Conservation (phyloP, 2,329 filamentous ascomycete species). For the Chaetomiaceae sp. region DNA sequence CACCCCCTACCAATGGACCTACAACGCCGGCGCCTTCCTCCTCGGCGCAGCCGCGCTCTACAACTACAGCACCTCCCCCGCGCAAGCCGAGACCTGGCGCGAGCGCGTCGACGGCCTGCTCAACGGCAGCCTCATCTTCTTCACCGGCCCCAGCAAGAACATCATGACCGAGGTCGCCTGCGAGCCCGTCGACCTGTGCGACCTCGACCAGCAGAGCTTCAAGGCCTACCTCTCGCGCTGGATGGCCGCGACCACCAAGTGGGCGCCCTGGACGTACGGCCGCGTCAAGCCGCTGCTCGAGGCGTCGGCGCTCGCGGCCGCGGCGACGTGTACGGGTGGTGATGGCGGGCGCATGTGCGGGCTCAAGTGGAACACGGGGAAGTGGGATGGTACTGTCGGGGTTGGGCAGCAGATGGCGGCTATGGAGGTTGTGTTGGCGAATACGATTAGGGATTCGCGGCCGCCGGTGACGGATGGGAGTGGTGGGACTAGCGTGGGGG, state of each 20-base stretch:
- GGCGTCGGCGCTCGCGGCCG: constrained; percentile 53
- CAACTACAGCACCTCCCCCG: constrained; percentile 48
- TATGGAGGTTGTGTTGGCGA: constrained; percentile 60
- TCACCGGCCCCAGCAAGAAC: constrained; percentile 29
- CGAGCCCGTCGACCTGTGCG: constrained; percentile 50
- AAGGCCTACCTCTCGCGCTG: constrained; percentile 52
- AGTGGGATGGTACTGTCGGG: constrained; percentile 43
- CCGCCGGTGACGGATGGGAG: constrained; percentile 45
- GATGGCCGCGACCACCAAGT: constrained; percentile 41
- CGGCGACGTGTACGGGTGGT: constrained; percentile 54
- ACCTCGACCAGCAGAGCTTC: constrained; percentile 55
- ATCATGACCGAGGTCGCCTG: constrained; percentile 49
- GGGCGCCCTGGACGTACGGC: constrained; percentile 6
- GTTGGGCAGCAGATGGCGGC: constrained; percentile 64
- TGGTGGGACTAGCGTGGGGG: constrained; percentile 54
- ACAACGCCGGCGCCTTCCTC: constrained; percentile 55
- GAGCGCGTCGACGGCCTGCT: constrained; percentile 46
- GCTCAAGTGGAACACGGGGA: constrained; percentile 43
- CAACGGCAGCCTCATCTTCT: constrained; percentile 35
- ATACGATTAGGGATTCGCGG: constrained; percentile 46
- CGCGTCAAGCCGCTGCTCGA: constrained; percentile 42
- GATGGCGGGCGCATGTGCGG: constrained; percentile 44
- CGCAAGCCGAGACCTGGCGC: constrained; percentile 45
- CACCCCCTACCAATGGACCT: constrained; percentile 56
- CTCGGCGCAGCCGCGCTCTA: constrained; percentile 62